Base-by-base conservation (phyloP, 2,329 filamentous ascomycete genomes). In the Chaetothyriales sp. region DNA sequence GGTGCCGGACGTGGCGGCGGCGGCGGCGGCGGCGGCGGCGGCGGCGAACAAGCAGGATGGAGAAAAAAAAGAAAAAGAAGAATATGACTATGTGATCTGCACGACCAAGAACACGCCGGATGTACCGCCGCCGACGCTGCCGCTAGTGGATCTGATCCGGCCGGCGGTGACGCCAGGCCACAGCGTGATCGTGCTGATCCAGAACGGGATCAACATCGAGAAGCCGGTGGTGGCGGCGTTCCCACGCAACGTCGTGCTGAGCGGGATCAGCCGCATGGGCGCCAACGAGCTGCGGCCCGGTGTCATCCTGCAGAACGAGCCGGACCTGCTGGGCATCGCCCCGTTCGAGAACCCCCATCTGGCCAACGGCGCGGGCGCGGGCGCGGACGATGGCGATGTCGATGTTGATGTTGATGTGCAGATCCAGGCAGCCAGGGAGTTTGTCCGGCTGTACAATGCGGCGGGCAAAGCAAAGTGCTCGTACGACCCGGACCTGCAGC, bases 191-290 rank as follows among this genome's bases (percentile, higher is more conserved):
- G 67, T 80, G 0, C 68, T 82, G 5, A 65, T 78, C 4, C 79
- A 82, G 54, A 82, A 82, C 58, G 79, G 79, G 0, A 63, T 81
- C n/a, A 78, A 80, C 57, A 81, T 81, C 54, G 76, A 81, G 55
- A 71, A 68, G 43, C 75, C 77, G 0, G 59, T 81, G 18, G 59
- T 75, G 18, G 51, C 59, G 0, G 62, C 64, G 0, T 79, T 79
- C 57, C 76, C 77, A 0, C 52, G 60, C 2, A 80, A 77, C 53
- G 61, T 71, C 0, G 58, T 79, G 5, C 65, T 81, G 1, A 75
- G 72, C 2, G 75, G 75, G 3, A 68, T 80, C 7, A 71, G 69
- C 2, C 64, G 74, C 48, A 77, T 76, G 49, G 73, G 75, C 22
- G 70, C 73, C 2, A 70, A 70, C 3, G 75, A 80, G 56, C 63